Conservation (phyloP, 73 alveolate genomes). For the Blepharisma stoltei region DNA sequence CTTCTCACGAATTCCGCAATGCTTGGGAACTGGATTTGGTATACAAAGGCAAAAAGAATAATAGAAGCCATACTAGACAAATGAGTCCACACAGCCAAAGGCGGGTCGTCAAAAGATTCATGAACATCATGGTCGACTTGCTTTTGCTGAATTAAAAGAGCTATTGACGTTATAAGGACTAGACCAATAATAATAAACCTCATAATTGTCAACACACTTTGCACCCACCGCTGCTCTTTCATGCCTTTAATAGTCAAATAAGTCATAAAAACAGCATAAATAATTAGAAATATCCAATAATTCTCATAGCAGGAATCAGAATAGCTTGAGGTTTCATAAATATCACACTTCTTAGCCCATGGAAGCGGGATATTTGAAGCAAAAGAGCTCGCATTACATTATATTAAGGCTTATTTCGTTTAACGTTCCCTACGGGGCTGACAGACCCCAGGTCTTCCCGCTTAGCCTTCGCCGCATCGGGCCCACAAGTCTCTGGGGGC, state of each 20-base stretch:
- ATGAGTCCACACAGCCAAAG: background rate
- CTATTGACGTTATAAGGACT: background rate
- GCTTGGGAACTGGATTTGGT: background rate
- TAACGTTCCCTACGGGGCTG: no score
- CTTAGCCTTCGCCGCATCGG: no score
- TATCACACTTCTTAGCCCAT: background rate
- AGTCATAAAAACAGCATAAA: background rate
- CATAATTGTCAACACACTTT: background rate
- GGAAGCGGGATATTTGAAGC: constrained; percentile 7
- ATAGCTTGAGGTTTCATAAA: background rate
- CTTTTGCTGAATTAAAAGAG: background rate
- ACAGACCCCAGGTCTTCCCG: no score
- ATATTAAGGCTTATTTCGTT: no score
- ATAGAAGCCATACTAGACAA: background rate
- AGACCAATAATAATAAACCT: background rate
- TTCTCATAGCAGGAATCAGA: background rate
- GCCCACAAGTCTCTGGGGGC: no score
- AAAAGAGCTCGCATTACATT: background rate
- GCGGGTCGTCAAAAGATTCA: background rate
- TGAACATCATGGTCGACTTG: background rate
- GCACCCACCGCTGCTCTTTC: background rate
- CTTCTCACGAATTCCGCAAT: background rate
- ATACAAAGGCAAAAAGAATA: background rate
- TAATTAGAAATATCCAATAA: background rate
- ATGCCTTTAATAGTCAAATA: background rate